Conservation (phyloP, 352 stramenopile genomes). For the Globisporangium mamillatum region DNA sequence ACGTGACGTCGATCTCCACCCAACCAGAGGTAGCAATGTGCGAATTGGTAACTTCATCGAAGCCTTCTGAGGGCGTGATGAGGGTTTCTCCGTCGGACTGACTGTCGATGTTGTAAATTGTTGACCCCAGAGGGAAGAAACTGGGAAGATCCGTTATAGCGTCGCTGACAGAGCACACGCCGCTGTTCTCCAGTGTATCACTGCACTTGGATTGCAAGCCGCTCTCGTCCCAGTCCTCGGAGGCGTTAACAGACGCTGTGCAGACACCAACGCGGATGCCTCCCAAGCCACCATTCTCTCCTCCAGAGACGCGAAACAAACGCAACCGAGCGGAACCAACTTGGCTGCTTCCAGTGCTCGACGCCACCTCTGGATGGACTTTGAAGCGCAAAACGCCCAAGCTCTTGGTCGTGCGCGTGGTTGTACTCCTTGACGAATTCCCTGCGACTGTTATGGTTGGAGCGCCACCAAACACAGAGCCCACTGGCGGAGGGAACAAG, state of each 20-base stretch:
- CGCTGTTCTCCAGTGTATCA: conserved; percentile 12
- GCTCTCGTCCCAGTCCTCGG: conserved; percentile 40
- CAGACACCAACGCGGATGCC: conserved; percentile 50
- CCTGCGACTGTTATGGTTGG: conserved; percentile 31
- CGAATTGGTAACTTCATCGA: conserved; percentile 38
- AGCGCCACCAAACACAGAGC: conserved; percentile 11
- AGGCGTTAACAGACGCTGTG: conserved; percentile 17
- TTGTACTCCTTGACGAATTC: conserved; percentile 52
- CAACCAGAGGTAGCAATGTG: conserved; percentile 40
- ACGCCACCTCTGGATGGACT: conserved; percentile 26
- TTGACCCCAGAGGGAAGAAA: conserved; percentile 34
- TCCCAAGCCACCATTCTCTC: conserved; percentile 61
- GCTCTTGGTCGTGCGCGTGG: conserved; percentile 19
- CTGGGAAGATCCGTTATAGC: conserved; percentile 15
- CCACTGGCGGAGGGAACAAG: conserved; percentile 22
- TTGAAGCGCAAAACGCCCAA: conserved; percentile 45
- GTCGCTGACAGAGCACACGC: conserved; percentile 25
- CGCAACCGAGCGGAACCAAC: conserved; percentile 50
- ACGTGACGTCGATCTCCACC: conserved; percentile 69
- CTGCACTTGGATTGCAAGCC: conserved; percentile 16
- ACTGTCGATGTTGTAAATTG: conserved; percentile 26
- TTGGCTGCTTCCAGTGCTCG: conserved; percentile 40
- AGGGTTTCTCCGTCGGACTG: conserved; percentile 27
- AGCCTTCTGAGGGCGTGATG: conserved; percentile 29
- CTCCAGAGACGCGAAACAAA: conserved; percentile 52